phyloP scores from a whole-genome alignment of 306 rosid genomes.

The Casuarina equisetifolia region DNA sequence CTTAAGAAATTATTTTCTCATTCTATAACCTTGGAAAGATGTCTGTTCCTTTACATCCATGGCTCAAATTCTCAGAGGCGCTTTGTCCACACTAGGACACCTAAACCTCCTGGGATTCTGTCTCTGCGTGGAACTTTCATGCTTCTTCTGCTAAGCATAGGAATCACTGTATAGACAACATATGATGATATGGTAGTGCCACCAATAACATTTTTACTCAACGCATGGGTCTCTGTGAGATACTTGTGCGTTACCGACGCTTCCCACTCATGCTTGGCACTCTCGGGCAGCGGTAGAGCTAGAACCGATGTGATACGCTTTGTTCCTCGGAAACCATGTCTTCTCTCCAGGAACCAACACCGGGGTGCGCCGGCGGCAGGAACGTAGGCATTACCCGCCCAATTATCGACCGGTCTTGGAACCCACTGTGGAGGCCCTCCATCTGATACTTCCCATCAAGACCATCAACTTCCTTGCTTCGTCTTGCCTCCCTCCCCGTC shows the following conservation, averaged over 20 bases:
- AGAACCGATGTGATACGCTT: not conserved
- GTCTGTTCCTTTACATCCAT: too few species aligned
- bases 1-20: too few species aligned
- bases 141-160: too few species aligned
- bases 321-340: constrained; percentile 11
- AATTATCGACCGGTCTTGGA: constrained; percentile 27
- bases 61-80: too few species aligned
- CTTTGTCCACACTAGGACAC: too few species aligned
- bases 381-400: constrained; percentile 56
- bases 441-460: constrained; percentile 40
- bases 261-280: not conserved
- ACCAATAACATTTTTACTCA: too few species aligned
- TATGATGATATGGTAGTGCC: too few species aligned
- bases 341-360: not conserved
- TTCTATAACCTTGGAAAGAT: too few species aligned
- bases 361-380: constrained; percentile 43
- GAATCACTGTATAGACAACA: too few species aligned
- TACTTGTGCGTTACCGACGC: not conserved
- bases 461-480: constrained; percentile 40
- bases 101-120: too few species aligned
- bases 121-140: too few species aligned
- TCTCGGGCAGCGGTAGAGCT: constrained; percentile 63
- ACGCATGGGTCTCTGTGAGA: not conserved
- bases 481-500: not conserved
- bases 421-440: constrained; percentile 7